phyloP scores from a whole-genome alignment of 805 yeast genomes.

The Hemisphaericaspora nanyangensis region DNA sequence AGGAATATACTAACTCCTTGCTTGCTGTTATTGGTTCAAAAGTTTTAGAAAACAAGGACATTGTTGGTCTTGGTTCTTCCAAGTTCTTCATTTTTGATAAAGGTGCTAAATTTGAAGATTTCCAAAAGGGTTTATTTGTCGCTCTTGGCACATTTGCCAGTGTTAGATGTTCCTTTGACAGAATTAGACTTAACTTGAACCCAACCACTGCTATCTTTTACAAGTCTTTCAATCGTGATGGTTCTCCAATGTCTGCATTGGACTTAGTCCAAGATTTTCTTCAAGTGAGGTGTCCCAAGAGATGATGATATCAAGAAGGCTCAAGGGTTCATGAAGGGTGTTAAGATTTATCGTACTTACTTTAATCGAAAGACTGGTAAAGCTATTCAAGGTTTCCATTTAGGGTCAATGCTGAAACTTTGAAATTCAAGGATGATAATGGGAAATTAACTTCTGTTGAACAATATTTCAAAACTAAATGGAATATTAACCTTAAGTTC shows the following conservation, averaged over 20 bases:
- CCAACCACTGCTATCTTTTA: conserved; percentile 8
- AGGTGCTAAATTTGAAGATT: background rate
- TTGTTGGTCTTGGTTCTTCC: conserved; percentile 6
- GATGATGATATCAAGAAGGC: conserved; percentile 2
- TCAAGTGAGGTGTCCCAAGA: background rate
- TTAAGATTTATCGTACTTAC: conserved; percentile 6
- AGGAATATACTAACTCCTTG: conserved; percentile 7
- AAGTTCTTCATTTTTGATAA: conserved; percentile 8
- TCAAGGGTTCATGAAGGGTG: conserved; percentile 6
- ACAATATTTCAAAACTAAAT: conserved; percentile 5
- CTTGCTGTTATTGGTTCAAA: conserved; percentile 7
- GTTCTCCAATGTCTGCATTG: conserved; percentile 7
- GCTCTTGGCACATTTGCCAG: conserved; percentile 8
- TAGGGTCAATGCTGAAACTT: conserved; percentile 2
- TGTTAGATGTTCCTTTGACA: conserved; percentile 7
- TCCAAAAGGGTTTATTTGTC: conserved; percentile 5
- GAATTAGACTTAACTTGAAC: conserved; percentile 6
- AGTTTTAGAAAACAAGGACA: conserved; percentile 3
- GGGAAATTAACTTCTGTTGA: conserved; percentile 2
- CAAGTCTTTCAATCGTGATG: conserved; percentile 5
- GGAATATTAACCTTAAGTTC: conserved; percentile 4
- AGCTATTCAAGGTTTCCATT: conserved; percentile 6
- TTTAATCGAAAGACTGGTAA: conserved; percentile 2
- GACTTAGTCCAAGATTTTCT: conserved; percentile 7
- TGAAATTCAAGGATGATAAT: conserved; percentile 4